Base-by-base conservation (phyloP, 495 filamentous ascomycete genomes). In the Penicillium angulare region DNA sequence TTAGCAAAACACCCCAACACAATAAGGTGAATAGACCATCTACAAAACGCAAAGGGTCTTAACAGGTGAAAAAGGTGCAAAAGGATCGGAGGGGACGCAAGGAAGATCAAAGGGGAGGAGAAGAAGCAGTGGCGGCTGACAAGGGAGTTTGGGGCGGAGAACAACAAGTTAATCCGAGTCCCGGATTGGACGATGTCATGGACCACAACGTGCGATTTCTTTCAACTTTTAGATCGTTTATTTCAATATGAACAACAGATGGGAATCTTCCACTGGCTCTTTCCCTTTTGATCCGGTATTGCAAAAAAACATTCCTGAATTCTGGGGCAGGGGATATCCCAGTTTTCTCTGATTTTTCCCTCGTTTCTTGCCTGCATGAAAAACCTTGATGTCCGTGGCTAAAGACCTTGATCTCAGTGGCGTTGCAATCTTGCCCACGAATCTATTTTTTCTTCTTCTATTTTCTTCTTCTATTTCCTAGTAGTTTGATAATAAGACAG, bases 71-170 rank as follows among this genome's bases (percentile, higher is more conserved):
- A 17, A 10, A 21, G 9, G 36, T 47, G 34, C 26, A 41, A 48
- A 38, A 35, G 43, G 46, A 36, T 32, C 42, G 34, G 41, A 59
- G 42, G 32, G 20, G 42, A 58, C 49, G 55, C 55, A 60, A 63
- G 60, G 59, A 56, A 49, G 56, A 34, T 50, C 27, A 32, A 56
- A 53, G 52, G 47, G 46, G 56, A 61, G 51, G 55, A 50, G 57
- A 38, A 52, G 50, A 48, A 49, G 52, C 43, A 59, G 70, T 71
- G 71, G 70, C 66, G 70, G 68, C 66, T 67, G 63, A 66, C 63
- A 63, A 67, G 65, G 64, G 65, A 32, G 53, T 60, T 63, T 65
- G 61, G 61, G 65, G 67, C 63, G 66, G 66, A 72, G 66, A 61
- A 65, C 62, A 60, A 63, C 56, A 63, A 64, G 13, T 56, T 55